A percentile compares a stretch with the other conserved stretches of the same genome.
Conservation (phyloP, 2,329 filamentous ascomycete species). For the Epichloe elymi region DNA sequence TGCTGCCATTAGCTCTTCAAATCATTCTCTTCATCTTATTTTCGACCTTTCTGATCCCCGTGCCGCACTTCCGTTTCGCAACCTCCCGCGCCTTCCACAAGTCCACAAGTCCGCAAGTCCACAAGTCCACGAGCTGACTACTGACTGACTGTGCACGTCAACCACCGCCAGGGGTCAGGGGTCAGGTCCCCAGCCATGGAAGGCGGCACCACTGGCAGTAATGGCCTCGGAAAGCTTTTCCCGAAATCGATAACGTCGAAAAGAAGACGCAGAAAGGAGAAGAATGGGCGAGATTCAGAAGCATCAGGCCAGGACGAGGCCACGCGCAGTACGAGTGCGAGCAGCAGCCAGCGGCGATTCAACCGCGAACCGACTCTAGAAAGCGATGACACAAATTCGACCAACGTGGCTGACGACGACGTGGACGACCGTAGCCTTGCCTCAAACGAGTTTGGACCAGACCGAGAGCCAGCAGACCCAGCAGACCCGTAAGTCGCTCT, state of each 20-base stretch:
- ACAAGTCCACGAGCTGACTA: too few relatives aligned
- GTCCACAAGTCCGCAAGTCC: too few relatives aligned
- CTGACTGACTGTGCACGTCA: not conserved
- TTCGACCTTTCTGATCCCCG: not conserved
- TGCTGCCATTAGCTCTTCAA: not conserved
- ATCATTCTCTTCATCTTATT: not conserved
- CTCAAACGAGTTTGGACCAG: constrained; percentile 21
- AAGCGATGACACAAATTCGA: constrained; percentile 19
- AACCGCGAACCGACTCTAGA: constrained; percentile 23
- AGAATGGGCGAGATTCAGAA: constrained; percentile 24
- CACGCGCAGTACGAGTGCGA: constrained; percentile 19
- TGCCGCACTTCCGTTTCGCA: not conserved
- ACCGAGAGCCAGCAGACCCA: constrained; percentile 12
- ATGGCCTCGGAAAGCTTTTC: constrained; percentile 37
- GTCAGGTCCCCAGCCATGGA: constrained; percentile 7
- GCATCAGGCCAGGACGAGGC: constrained; percentile 17
- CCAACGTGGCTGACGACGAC: constrained; percentile 19
- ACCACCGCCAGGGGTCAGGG: not conserved
- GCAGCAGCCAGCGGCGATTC: constrained; percentile 11
- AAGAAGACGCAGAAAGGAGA: constrained; percentile 34
- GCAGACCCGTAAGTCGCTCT: not conserved
- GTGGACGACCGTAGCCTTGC: constrained; percentile 19
- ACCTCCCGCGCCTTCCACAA: not conserved
- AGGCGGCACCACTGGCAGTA: constrained; percentile 10
- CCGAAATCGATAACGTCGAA: constrained; percentile 37